Evolutionary conservation across 2,329 filamentous ascomycete species (phyloP).

Genomic region (Zalaria sp.): DNA sequence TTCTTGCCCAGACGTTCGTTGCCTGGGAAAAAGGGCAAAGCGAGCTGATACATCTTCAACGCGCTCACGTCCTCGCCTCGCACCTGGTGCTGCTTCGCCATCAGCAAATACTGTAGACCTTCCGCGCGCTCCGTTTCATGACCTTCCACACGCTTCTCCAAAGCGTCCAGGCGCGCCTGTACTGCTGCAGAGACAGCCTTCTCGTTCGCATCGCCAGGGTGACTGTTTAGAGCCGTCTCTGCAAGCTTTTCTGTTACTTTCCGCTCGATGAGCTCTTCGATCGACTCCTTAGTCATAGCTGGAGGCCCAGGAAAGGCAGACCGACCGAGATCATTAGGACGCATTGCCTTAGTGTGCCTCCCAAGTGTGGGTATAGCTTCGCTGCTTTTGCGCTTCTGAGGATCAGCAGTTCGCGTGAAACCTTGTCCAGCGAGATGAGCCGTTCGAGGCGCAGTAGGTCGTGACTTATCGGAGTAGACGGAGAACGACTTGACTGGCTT

Average conservation of each 20-base stretch:
- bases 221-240: conserved; percentile 49
- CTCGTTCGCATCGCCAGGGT: conserved; percentile 26
- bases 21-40: conserved; percentile 70
- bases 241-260: conserved; percentile 85
- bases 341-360: conserved; percentile 25
- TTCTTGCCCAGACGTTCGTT: conserved; percentile 59
- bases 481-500: conserved; percentile 75
- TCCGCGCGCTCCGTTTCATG: conserved; percentile 63
- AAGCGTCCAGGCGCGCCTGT: conserved; percentile 63
- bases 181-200: conserved; percentile 57
- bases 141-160: conserved; percentile 73
- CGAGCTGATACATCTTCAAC: conserved; percentile 73
- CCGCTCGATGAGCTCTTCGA: conserved; percentile 83
- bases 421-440: conserved; percentile 4
- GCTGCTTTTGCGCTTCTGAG: conserved; percentile 29
- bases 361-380: conserved; percentile 20
- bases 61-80: conserved; percentile 65
- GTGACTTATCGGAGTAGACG: conserved; percentile 67
- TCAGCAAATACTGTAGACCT: conserved; percentile 72
- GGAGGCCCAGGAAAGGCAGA: conserved; percentile 4
- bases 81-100: conserved; percentile 82
- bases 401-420: conserved; percentile 15
- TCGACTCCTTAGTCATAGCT: conserved; percentile 45
- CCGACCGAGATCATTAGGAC: conserved; percentile 20
- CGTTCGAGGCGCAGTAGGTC: conserved; percentile 21